Conservation (phyloP, 139 green algal species). For the Gonium pectorale region DNA sequence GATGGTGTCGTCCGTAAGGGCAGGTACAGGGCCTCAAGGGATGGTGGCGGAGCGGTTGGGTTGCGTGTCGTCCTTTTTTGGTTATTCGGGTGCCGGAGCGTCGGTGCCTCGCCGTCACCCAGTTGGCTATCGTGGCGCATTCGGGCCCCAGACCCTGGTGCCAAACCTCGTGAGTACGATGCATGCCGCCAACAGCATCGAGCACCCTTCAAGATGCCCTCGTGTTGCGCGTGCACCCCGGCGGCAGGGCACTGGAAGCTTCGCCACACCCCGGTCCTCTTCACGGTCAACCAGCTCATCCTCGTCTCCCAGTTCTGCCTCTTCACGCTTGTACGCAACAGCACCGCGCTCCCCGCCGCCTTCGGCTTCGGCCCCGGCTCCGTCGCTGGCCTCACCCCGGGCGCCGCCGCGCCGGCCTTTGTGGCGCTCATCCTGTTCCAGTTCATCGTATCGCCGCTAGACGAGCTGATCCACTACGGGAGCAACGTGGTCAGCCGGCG, state of each 20-base stretch:
- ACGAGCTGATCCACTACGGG: conserved; percentile 80
- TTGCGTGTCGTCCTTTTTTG: too few species aligned
- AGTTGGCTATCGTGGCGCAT: too few species aligned
- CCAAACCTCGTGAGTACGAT: too few species aligned
- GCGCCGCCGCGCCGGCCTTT: conserved; percentile 73
- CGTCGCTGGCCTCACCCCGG: not conserved
- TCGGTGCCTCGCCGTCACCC: too few species aligned
- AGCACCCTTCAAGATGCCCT: too few species aligned
- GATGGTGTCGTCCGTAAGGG: too few species aligned
- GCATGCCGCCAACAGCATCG: too few species aligned
- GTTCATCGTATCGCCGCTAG: conserved; percentile 77
- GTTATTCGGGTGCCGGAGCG: too few species aligned
- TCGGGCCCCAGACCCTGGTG: too few species aligned
- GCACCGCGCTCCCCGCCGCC: conserved; percentile 67
- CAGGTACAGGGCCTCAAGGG: too few species aligned
- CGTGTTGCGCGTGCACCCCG: too few species aligned
- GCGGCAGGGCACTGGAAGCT: conserved; percentile 91
- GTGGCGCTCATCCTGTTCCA: conserved; percentile 89
- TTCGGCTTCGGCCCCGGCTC: conserved; percentile 83
- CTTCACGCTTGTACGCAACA: conserved; percentile 73
- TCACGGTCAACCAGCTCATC: conserved; percentile 65
- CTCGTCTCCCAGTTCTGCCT: conserved; percentile 78
- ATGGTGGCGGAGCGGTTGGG: too few species aligned
- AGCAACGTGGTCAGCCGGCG: conserved; percentile 82
- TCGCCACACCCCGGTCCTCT: conserved; percentile 81